Evolutionary conservation across 75 land plant genomes (phyloP).

Genomic region (Cryptomeria japonica): DNA sequence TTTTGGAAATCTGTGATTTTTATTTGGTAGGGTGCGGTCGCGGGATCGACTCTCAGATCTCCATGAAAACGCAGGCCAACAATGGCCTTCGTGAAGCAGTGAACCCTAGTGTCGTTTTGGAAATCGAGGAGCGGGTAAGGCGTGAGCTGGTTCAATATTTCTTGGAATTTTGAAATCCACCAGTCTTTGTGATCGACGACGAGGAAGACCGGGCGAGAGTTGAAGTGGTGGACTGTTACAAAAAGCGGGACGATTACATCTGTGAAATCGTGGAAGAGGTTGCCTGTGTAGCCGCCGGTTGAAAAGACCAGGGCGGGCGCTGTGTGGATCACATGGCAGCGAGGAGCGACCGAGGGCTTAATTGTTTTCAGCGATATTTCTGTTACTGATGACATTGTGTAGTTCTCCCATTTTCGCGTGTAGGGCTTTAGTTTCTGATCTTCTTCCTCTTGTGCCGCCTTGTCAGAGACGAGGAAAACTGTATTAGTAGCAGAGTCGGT

Average conservation of each 20-base stretch:
- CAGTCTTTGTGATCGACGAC: constrained; percentile 28
- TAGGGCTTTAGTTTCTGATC: constrained; percentile 49
- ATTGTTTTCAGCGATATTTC: constrained; percentile 14
- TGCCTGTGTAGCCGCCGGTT: constrained; percentile 49
- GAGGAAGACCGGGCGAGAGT: constrained; percentile 68
- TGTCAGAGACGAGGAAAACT: constrained; percentile 22
- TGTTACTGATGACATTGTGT: constrained; percentile 22
- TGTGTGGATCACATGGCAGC: constrained; percentile 30
- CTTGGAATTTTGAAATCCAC: constrained; percentile 58
- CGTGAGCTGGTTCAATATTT: constrained; percentile 39
- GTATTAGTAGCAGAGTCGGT: constrained; percentile 26
- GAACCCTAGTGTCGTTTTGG: constrained; percentile 34
- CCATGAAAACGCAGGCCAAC: constrained; percentile 63
- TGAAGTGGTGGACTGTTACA: constrained; percentile 33
- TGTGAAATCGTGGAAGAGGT: constrained; percentile 59
- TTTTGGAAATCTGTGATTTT: constrained; percentile 21
- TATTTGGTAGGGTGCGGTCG: constrained; percentile 8
- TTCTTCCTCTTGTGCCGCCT: not conserved
- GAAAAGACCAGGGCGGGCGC: constrained; percentile 58
- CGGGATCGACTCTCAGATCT: constrained; percentile 56
- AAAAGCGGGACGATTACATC: constrained; percentile 62
- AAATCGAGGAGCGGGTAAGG: constrained; percentile 48
- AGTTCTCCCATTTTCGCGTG: constrained; percentile 34
- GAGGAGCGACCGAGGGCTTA: not conserved
- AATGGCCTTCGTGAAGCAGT: constrained; percentile 57